These are phyloP conservation scores for Ogataea angusta DNA, from an alignment of 805 yeast species.

Conservation along the genomic window DNA sequence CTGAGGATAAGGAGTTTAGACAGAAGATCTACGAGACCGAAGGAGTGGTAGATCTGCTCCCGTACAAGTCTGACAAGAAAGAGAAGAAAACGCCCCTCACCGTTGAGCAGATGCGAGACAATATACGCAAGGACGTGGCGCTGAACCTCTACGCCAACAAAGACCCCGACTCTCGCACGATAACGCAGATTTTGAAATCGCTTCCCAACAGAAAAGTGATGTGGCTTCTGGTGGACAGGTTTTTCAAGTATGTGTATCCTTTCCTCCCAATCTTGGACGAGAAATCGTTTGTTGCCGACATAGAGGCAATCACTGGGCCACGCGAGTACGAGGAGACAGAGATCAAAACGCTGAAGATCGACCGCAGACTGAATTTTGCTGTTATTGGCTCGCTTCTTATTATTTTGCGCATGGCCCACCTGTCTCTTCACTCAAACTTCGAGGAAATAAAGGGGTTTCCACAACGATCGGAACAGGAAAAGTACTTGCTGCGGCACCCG, in stretches of 20 bases:
- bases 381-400: slow-evolving; percentile 44
- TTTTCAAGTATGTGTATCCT: slow-evolving; percentile 44
- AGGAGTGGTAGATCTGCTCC: slow-evolving; percentile 38
- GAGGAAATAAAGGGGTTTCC: slow-evolving; percentile 25
- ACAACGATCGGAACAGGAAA: slow-evolving; percentile 28
- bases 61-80: slow-evolving; percentile 20
- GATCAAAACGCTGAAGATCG: slow-evolving; percentile 33
- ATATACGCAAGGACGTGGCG: slow-evolving; percentile 2
- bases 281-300: slow-evolving; percentile 30
- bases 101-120: not conserved
- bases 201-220: slow-evolving; percentile 43
- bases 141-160: slow-evolving; percentile 10
- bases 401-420: slow-evolving; percentile 41
- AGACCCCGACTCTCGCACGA: slow-evolving; percentile 23
- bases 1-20: slow-evolving; percentile 26
- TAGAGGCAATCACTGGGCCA: slow-evolving; percentile 38
- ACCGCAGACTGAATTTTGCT: slow-evolving; percentile 47
- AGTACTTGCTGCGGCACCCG: slow-evolving; percentile 43
- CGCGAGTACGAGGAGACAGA: slow-evolving; percentile 33
- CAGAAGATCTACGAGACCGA: slow-evolving; percentile 35
- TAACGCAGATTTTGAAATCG: slow-evolving; percentile 33
- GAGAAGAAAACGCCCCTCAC: not conserved
- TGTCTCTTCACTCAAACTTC: slow-evolving; percentile 36
- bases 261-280: slow-evolving; percentile 47
- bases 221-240: slow-evolving; percentile 45